Evolutionary conservation across 192 early-diverging fungal genomes (phyloP).

Genomic region (Chytriomyces sp.): DNA sequence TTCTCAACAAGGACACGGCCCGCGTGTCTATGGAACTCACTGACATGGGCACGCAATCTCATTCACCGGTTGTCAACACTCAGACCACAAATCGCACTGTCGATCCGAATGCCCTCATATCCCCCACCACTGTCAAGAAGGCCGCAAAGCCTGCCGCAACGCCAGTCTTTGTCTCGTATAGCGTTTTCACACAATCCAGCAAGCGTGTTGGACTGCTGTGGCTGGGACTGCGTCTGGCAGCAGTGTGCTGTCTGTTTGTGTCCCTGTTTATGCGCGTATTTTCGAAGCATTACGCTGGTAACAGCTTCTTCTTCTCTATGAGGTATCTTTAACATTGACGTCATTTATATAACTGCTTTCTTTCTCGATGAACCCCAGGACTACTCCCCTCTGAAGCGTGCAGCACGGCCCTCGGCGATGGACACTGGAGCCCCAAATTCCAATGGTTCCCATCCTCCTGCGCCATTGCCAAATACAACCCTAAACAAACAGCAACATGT

Average conservation of each 20-base stretch:
- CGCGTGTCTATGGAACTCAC: too few relatives aligned
- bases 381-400: neutral
- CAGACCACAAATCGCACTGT: too few relatives aligned
- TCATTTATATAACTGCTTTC: neutral
- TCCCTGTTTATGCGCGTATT: neutral
- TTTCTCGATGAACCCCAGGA: neutral
- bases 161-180: neutral
- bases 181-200: neutral
- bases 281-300: neutral
- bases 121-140: neutral
- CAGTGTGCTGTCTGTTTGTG: neutral
- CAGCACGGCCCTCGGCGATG: neutral
- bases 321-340: neutral
- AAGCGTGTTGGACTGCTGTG: neutral
- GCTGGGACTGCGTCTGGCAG: neutral
- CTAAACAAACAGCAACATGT: slow-evolving; percentile 51
- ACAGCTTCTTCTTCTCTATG: neutral
- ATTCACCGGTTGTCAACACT: too few relatives aligned
- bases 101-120: too few relatives aligned
- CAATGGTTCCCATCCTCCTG: slow-evolving; percentile 7
- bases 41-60: too few relatives aligned
- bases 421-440: slow-evolving; percentile 21
- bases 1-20: too few relatives aligned
- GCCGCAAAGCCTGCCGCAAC: neutral
- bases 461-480: slow-evolving; percentile 44